A percentile compares a stretch with the other conserved stretches of the same genome.
Conservation (phyloP, 768 basidiomycete species). For the Mycena alexandri region DNA sequence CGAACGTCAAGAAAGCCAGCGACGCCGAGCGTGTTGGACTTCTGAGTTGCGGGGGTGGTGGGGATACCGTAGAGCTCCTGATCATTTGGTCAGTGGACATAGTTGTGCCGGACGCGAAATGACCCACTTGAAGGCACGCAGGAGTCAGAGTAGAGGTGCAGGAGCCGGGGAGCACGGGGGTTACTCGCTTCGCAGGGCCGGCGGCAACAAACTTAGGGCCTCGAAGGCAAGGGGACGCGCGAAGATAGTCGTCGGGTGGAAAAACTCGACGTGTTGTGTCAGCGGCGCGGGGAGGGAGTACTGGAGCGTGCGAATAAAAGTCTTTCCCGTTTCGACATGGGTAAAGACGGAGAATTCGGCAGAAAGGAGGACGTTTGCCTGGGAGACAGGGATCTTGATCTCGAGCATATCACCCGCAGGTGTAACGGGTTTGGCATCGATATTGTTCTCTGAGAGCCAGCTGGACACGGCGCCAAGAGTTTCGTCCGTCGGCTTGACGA, state of each 20-base stretch:
- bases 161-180: conserved; percentile 34
- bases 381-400: conserved; percentile 35
- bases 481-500: conserved; percentile 51
- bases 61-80: conserved; percentile 43
- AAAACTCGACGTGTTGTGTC: conserved; percentile 30
- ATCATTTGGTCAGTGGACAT: neutral
- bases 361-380: conserved; percentile 38
- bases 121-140: conserved; percentile 32
- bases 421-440: conserved; percentile 38
- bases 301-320: conserved; percentile 37
- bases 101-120: neutral
- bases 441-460: conserved; percentile 52
- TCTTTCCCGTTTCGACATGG: conserved; percentile 24
- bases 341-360: conserved; percentile 33
- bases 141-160: conserved; percentile 37
- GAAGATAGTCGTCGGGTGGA: conserved; percentile 40
- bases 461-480: conserved; percentile 47
- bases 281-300: conserved; percentile 39
- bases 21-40: conserved; percentile 37
- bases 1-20: conserved; percentile 36
- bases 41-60: conserved; percentile 36
- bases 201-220: conserved; percentile 4
- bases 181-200: conserved; percentile 3
- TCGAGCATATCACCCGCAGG: conserved; percentile 40
- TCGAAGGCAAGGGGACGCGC: conserved; percentile 7